Percentiles rank a stretch among this genome's conserved stretches.
phyloP scores from a whole-genome alignment of 306 rosid genomes.

The Canavalia gladiata region DNA sequence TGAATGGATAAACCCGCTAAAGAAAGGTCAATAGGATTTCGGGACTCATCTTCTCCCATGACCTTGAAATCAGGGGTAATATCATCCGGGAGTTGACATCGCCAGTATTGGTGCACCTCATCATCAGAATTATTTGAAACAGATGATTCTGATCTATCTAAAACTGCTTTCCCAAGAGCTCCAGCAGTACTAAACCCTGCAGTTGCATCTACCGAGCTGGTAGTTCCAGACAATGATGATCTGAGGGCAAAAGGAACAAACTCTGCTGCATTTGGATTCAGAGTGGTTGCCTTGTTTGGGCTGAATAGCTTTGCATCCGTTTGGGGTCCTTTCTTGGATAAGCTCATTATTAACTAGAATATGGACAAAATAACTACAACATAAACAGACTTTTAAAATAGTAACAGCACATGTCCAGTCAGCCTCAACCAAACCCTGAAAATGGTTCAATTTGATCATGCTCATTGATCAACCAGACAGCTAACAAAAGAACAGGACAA shows the following conservation, averaged over 20 bases:
- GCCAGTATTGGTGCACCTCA: conserved; percentile 81
- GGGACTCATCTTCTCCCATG: conserved; percentile 76
- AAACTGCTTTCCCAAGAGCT: conserved; percentile 72
- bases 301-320: conserved; percentile 58
- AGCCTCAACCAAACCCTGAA: conserved; percentile 84
- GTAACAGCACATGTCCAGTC: conserved; percentile 39
- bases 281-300: conserved; percentile 61
- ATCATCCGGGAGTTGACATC: conserved; percentile 87
- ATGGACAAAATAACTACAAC: conserved; percentile 39
- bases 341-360: conserved; percentile 69
- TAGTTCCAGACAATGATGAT: conserved; percentile 65
- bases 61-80: conserved; percentile 88
- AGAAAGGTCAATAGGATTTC: conserved; percentile 64
- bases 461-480: conserved; percentile 22
- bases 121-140: conserved; percentile 79
- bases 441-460: conserved; percentile 29
- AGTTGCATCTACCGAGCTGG: conserved; percentile 57
- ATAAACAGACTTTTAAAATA: not conserved
- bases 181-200: conserved; percentile 56
- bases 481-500: not conserved
- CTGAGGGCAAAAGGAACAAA: conserved; percentile 78
- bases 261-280: conserved; percentile 92
- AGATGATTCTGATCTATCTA: conserved; percentile 78
- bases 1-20: conserved; percentile 68
- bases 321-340: conserved; percentile 70